phyloP scores from a whole-genome alignment of 805 yeast genomes.

The Zygosaccharomyces bailii region DNA sequence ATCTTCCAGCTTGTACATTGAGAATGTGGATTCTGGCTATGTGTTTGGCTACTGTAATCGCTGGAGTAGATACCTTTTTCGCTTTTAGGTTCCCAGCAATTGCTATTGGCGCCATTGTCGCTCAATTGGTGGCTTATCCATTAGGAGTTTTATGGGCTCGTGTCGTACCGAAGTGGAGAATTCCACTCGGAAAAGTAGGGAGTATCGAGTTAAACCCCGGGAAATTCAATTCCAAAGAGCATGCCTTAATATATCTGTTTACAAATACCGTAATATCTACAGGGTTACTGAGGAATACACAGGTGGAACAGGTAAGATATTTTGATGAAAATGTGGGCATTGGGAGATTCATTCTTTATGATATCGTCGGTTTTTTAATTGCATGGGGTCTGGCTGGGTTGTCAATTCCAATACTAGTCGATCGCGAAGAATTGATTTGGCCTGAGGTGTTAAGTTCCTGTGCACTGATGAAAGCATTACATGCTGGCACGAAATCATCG shows the following conservation, averaged over 20 bases:
- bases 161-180: conserved; percentile 7
- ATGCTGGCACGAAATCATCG: conserved; percentile 16
- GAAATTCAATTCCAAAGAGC: conserved; percentile 63
- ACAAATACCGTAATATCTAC: conserved; percentile 46
- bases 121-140: conserved; percentile 49
- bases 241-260: conserved; percentile 53
- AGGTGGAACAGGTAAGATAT: conserved; percentile 49
- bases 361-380: conserved; percentile 49
- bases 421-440: conserved; percentile 68
- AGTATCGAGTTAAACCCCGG: conserved; percentile 51
- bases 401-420: conserved; percentile 54
- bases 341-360: conserved; percentile 54
- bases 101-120: conserved; percentile 44
- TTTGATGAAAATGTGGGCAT: conserved; percentile 45
- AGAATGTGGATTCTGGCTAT: conserved; percentile 49
- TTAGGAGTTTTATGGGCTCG: conserved; percentile 41
- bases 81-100: conserved; percentile 49
- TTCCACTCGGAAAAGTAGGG: conserved; percentile 10
- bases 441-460: conserved; percentile 60
- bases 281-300: conserved; percentile 57
- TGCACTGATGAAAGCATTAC: conserved; percentile 21
- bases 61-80: conserved; percentile 50
- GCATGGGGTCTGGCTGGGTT: conserved; percentile 70
- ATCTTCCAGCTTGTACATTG: conserved; percentile 5
- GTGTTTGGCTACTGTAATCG: conserved; percentile 47